phyloP scores from a whole-genome alignment of 495 filamentous ascomycete genomes.

The Penicillium egyptiacum region DNA sequence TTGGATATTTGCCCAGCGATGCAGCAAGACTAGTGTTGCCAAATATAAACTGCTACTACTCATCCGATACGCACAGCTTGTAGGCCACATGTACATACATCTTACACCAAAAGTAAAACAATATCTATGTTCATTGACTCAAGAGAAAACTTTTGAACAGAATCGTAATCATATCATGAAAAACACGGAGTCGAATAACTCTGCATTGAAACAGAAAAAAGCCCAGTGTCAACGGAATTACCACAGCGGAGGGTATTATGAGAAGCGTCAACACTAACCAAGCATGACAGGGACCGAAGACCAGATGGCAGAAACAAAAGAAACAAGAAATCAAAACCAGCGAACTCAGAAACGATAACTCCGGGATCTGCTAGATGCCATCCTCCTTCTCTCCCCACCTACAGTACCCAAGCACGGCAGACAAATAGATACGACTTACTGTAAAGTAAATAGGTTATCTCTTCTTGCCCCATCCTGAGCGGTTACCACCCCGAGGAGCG shows the following conservation, averaged over 20 bases:
- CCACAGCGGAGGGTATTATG: constrained; percentile 17
- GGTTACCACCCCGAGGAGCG: constrained; percentile 7
- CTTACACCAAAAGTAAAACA: not conserved
- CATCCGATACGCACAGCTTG: not conserved
- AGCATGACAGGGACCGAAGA: constrained; percentile 15
- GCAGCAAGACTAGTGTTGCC: not conserved
- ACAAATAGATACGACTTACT: not conserved
- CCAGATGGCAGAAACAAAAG: constrained; percentile 10
- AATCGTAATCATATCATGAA: constrained; percentile 16
- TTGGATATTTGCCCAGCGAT: not conserved
- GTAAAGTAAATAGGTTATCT: constrained; percentile 2
- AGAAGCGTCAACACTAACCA: constrained; percentile 12
- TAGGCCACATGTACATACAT: not conserved
- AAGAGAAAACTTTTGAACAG: constrained; percentile 15
- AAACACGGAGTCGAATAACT: constrained; percentile 3
- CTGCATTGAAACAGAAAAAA: constrained; percentile 8
- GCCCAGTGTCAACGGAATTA: constrained; percentile 14
- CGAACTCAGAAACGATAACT: constrained; percentile 7
- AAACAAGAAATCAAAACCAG: not conserved
- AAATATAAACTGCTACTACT: not conserved
- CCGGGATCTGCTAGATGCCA: constrained; percentile 14
- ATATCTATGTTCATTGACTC: constrained; percentile 12
- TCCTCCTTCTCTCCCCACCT: not conserved
- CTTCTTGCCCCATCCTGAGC: constrained; percentile 15
- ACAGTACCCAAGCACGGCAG: not conserved